Conservation (phyloP, 2,329 filamentous ascomycete genomes). For the Aspergillus luchuensis region DNA sequence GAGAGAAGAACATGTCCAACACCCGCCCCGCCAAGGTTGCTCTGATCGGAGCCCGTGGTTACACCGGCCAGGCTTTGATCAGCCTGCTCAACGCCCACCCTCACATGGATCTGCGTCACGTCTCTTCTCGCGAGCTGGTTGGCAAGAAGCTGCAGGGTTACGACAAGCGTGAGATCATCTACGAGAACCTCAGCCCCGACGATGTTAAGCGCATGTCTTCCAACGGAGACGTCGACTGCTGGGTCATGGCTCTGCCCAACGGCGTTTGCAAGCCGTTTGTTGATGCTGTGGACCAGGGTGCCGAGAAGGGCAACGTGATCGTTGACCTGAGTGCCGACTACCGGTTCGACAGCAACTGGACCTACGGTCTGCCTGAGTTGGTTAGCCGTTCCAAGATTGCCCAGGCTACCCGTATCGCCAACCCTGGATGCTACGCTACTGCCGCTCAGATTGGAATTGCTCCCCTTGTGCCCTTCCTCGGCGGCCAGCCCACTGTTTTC, state of each 20-base stretch:
- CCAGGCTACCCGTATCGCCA: constrained; percentile 78
- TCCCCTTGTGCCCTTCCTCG: constrained; percentile 75
- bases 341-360: constrained; percentile 82
- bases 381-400: constrained; percentile 75
- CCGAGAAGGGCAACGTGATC: constrained; percentile 71
- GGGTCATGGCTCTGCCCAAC: constrained; percentile 97
- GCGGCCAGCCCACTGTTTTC: constrained; percentile 78
- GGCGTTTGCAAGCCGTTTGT: constrained; percentile 93
- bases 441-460: constrained; percentile 87
- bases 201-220: constrained; percentile 84
- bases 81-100: constrained; percentile 84
- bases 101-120: constrained; percentile 83
- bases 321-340: constrained; percentile 97
- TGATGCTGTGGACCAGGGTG: constrained; percentile 76
- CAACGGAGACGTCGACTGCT: constrained; percentile 84
- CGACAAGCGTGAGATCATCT: constrained; percentile 85
- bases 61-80: constrained; percentile 90
- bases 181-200: constrained; percentile 85
- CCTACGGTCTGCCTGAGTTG: constrained; percentile 87
- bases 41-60: constrained; percentile 88
- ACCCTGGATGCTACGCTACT: constrained; percentile 95
- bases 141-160: constrained; percentile 89
- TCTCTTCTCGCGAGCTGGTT: constrained; percentile 88
- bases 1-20: constrained; percentile 84
- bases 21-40: constrained; percentile 76